Conservation (phyloP, 306 rosid species). For the Vigna radiata region DNA sequence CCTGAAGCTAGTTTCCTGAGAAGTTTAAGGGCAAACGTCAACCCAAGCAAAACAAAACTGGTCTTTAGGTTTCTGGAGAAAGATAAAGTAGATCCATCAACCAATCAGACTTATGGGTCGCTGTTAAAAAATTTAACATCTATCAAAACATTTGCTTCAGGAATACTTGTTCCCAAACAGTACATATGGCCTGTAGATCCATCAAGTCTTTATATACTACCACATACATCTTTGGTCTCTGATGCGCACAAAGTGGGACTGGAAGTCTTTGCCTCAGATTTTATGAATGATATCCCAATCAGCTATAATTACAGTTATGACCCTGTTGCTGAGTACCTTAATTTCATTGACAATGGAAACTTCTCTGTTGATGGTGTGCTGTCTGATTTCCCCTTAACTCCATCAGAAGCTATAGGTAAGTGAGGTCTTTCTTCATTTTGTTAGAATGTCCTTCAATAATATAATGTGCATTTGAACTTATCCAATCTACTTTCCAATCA, state of each 20-base stretch:
- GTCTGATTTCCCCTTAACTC: slow-evolving; percentile 75
- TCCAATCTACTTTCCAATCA: slow-evolving; percentile 7
- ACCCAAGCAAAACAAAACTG: slow-evolving; percentile 63
- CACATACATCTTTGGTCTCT: slow-evolving; percentile 66
- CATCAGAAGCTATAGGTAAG: slow-evolving; percentile 73
- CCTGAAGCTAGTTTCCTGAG: slow-evolving; percentile 79
- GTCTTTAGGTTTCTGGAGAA: slow-evolving; percentile 59
- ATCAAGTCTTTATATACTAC: slow-evolving; percentile 50
- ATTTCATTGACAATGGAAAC: slow-evolving; percentile 67
- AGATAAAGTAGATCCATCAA: slow-evolving; percentile 63
- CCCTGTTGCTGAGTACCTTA: slow-evolving; percentile 73
- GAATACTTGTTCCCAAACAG: slow-evolving; percentile 78
- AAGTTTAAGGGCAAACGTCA: slow-evolving; percentile 53
- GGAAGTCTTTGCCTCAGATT: slow-evolving; percentile 73
- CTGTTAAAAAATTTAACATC: slow-evolving; percentile 63
- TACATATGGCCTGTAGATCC: slow-evolving; percentile 75
- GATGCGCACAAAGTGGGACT: slow-evolving; percentile 79
- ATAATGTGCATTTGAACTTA: slow-evolving; percentile 4
- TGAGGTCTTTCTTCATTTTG: slow-evolving; percentile 31
- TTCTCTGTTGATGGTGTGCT: slow-evolving; percentile 87
- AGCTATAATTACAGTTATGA: slow-evolving; percentile 81
- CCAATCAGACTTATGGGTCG: slow-evolving; percentile 68
- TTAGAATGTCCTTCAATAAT: slow-evolving; percentile 9
- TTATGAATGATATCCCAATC: slow-evolving; percentile 59
- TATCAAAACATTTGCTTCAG: slow-evolving; percentile 82